phyloP scores from a whole-genome alignment of 768 basidiomycete genomes.

The Pulveroboletus sp. region DNA sequence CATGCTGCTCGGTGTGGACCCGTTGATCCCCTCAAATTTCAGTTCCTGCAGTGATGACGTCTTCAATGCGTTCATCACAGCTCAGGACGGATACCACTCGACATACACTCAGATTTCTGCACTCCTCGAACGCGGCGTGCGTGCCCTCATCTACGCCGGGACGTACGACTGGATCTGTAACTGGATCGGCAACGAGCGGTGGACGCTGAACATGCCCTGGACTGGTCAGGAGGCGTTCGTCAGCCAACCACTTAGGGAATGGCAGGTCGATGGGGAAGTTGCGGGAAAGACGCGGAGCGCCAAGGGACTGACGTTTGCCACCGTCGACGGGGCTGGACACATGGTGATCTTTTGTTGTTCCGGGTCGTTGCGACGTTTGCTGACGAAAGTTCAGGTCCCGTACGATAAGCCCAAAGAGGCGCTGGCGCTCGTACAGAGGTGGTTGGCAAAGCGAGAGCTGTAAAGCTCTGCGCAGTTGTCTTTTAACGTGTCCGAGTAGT shows the following conservation, averaged over 20 bases:
- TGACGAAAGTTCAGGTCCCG: slow-evolving; percentile 41
- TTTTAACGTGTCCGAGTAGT: too few species aligned
- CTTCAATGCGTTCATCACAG: slow-evolving; percentile 40
- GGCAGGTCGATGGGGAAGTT: slow-evolving; percentile 47
- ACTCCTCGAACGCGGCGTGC: slow-evolving; percentile 73
- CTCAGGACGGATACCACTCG: slow-evolving; percentile 38
- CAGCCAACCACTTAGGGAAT: slow-evolving; percentile 48
- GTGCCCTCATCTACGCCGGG: slow-evolving; percentile 70
- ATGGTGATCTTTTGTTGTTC: slow-evolving; percentile 45
- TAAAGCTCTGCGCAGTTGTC: neutral
- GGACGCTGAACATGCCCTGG: slow-evolving; percentile 76
- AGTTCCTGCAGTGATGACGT: slow-evolving; percentile 42
- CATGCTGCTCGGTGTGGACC: slow-evolving; percentile 58
- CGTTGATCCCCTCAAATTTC: slow-evolving; percentile 39
- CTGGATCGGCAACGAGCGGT: slow-evolving; percentile 71
- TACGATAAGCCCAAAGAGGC: slow-evolving; percentile 60
- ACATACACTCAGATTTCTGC: slow-evolving; percentile 36
- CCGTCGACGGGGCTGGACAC: slow-evolving; percentile 68
- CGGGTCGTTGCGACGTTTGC: neutral
- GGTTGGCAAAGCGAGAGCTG: slow-evolving; percentile 36
- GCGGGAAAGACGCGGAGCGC: slow-evolving; percentile 56
- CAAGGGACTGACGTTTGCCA: slow-evolving; percentile 63
- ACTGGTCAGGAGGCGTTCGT: slow-evolving; percentile 53
- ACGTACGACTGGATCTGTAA: slow-evolving; percentile 81
- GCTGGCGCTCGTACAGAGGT: slow-evolving; percentile 45